Evolutionary conservation across 2,329 filamentous ascomycete genomes (phyloP).

Genomic region (Alternaria gansuensis): DNA sequence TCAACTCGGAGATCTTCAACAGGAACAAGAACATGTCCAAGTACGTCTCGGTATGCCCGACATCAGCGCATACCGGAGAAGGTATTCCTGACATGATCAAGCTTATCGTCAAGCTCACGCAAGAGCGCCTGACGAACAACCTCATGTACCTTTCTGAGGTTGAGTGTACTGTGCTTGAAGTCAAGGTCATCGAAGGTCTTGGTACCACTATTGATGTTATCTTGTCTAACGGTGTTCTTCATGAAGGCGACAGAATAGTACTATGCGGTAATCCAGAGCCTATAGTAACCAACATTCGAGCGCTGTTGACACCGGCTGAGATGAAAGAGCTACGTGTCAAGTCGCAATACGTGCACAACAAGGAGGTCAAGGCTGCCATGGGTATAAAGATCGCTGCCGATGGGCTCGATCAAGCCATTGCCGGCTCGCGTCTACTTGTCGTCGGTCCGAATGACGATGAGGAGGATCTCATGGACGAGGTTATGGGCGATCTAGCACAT

Average conservation of each 20-base stretch:
- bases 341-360: constrained; percentile 97
- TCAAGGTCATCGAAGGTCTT: constrained; percentile 98
- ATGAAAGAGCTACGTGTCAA: constrained; percentile 95
- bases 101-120: constrained; percentile 88
- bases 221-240: constrained; percentile 91
- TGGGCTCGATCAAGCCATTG: constrained; percentile 93
- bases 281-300: constrained; percentile 94
- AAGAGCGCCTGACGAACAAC: constrained; percentile 95
- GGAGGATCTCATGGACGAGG: constrained; percentile 94
- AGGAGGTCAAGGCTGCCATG: constrained; percentile 96
- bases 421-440: constrained; percentile 91
- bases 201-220: constrained; percentile 99
- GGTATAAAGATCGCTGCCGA: constrained; percentile 99
- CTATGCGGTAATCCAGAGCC: constrained; percentile 96
- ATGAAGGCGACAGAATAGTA: constrained; percentile 93
- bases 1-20: constrained; percentile 96
- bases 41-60: constrained; percentile 94
- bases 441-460: constrained; percentile 96
- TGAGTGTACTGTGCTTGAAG: constrained; percentile 96
- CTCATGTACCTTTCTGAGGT: constrained; percentile 99
- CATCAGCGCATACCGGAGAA: constrained; percentile 97
- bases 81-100: constrained; percentile 99
- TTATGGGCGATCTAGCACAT: constrained; percentile 92
- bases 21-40: constrained; percentile 98
- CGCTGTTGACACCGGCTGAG: constrained; percentile 88